Percentiles rank a stretch among this genome's conserved stretches.
Conservation (phyloP, 2,329 filamentous ascomycete species). For the Paradendryphiella salina region DNA sequence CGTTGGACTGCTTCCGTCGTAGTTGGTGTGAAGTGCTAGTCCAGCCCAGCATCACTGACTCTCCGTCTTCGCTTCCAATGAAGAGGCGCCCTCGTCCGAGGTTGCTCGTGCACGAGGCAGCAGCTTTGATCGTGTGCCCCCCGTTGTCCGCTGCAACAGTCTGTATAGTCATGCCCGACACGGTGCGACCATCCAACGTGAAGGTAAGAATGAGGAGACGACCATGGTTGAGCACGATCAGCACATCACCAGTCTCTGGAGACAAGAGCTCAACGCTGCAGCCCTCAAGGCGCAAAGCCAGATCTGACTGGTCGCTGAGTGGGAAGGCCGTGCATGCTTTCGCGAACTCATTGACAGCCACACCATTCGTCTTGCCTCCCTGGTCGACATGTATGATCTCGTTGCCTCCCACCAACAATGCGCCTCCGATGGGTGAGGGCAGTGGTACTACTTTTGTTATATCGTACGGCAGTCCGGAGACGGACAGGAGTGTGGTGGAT, state of each 20-base stretch:
- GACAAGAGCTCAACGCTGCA: constrained; percentile 77
- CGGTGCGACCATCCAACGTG: constrained; percentile 84
- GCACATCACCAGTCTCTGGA: constrained; percentile 75
- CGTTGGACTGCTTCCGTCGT: constrained; percentile 63
- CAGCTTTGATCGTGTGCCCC: constrained; percentile 62
- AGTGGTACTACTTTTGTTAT: constrained; percentile 80
- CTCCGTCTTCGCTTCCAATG: constrained; percentile 79
- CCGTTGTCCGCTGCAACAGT: constrained; percentile 65
- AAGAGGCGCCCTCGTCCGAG: constrained; percentile 74
- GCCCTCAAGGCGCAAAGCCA: constrained; percentile 78
- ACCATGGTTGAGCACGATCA: constrained; percentile 80
- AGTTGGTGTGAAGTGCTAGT: constrained; percentile 62
- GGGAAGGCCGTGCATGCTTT: constrained; percentile 80
- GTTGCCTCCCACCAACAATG: constrained; percentile 82
- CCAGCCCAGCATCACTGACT: constrained; percentile 83
- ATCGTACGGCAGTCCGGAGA: constrained; percentile 83
- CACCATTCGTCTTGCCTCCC: constrained; percentile 87
- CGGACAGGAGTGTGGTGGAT: constrained; percentile 88
- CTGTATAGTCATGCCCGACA: constrained; percentile 80
- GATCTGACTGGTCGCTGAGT: constrained; percentile 80
- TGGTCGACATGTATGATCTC: constrained; percentile 95
- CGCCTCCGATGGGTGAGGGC: constrained; percentile 83
- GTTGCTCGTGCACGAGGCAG: constrained; percentile 69
- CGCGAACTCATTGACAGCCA: constrained; percentile 90
- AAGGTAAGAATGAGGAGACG: constrained; percentile 76